phyloP scores from a whole-genome alignment of 805 yeast genomes.

The Isabelozyma gotoi region DNA sequence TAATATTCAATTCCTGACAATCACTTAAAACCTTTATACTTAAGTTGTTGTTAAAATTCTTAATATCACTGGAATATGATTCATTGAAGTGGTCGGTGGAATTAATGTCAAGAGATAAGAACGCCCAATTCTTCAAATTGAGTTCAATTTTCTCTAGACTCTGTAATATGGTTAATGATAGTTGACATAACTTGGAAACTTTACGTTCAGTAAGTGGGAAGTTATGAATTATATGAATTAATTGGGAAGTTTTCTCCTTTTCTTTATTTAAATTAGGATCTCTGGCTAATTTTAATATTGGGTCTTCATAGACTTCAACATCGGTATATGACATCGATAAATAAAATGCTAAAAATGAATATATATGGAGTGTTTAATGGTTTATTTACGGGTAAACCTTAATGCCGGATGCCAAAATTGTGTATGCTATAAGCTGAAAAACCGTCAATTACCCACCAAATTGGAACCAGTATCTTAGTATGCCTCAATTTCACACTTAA shows the following conservation, averaged over 20 bases:
- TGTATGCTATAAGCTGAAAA: too few relatives aligned
- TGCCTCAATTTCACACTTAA: too few relatives aligned
- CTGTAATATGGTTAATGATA: slow-evolving; percentile 46
- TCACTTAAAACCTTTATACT: slow-evolving; percentile 53
- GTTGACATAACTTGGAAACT: slow-evolving; percentile 48
- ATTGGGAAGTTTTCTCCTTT: slow-evolving; percentile 36
- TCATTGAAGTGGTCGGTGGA: slow-evolving; percentile 39
- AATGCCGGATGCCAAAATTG: not conserved
- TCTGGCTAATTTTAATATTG: slow-evolving; percentile 45
- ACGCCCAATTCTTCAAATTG: slow-evolving; percentile 54
- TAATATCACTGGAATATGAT: slow-evolving; percentile 11
- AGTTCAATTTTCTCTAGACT: slow-evolving; percentile 50
- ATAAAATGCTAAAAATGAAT: not conserved
- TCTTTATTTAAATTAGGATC: slow-evolving; percentile 49
- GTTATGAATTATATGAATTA: slow-evolving; percentile 41
- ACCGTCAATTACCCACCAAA: too few relatives aligned
- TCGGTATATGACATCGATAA: not conserved
- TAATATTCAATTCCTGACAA: slow-evolving; percentile 48
- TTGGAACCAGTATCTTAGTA: too few relatives aligned
- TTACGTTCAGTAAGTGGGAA: slow-evolving; percentile 44
- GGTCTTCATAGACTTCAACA: slow-evolving; percentile 41
- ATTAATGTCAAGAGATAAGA: slow-evolving; percentile 50
- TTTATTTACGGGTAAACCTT: too few relatives aligned
- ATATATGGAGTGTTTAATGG: not conserved
- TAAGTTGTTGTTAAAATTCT: slow-evolving; percentile 49